These are phyloP conservation scores for Arabidopsis suecica DNA, from an alignment of 345 rosid genomes.

Conservation along the genomic window DNA sequence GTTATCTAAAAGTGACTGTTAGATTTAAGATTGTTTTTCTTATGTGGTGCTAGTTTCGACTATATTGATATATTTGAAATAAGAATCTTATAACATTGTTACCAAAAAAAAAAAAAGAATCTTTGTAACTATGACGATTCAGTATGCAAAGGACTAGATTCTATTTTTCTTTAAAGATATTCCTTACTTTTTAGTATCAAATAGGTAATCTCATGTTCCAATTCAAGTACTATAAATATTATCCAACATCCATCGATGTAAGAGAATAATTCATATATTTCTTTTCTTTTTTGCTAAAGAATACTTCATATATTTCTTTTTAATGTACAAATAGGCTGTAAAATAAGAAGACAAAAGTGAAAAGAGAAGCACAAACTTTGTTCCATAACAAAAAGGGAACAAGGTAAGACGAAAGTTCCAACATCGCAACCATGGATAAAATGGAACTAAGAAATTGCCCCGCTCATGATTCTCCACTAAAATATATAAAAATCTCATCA, in stretches of 20 bases:
- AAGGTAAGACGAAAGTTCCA: background rate
- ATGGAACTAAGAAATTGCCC: background rate
- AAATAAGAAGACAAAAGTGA: background rate
- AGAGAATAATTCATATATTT: background rate
- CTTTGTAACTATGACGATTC: too few relatives aligned
- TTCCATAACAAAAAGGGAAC: background rate
- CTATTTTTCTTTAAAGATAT: background rate
- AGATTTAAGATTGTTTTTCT: too few relatives aligned
- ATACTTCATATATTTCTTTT: background rate
- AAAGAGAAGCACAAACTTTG: background rate
- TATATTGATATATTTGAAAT: too few relatives aligned
- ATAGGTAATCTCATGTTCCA: conserved; percentile 2
- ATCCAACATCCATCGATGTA: background rate
- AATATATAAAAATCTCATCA: background rate
- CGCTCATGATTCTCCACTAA: background rate
- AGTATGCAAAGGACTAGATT: background rate
- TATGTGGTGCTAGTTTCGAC: too few relatives aligned
- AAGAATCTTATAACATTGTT: too few relatives aligned
- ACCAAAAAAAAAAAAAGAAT: too few relatives aligned
- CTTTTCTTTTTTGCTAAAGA: too few relatives aligned
- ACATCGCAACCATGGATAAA: background rate
- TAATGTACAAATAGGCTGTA: background rate
- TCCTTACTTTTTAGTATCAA: background rate
- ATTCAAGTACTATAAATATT: conserved; percentile 3
- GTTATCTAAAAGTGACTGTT: too few relatives aligned